Conservation (phyloP, 495 filamentous ascomycete species). For the Wilcoxina mikolae region DNA sequence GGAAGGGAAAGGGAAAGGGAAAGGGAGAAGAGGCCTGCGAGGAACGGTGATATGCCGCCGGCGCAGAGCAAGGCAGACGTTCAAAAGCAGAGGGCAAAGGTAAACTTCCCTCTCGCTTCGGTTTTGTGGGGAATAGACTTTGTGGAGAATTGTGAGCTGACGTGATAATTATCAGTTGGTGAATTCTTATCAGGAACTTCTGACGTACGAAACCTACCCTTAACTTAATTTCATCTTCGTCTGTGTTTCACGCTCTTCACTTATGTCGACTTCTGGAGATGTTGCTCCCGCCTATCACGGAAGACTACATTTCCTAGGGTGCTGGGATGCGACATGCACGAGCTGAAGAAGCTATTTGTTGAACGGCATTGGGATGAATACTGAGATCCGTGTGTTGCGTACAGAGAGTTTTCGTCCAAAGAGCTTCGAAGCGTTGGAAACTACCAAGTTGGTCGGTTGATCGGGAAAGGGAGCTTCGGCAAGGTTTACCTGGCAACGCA, state of each 20-base stretch:
- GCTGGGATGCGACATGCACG: not conserved
- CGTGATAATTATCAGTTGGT: slow-evolving; percentile 53
- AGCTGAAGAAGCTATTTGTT: slow-evolving; percentile 17
- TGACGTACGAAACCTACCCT: slow-evolving; percentile 51
- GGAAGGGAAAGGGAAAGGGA: slow-evolving; percentile 7
- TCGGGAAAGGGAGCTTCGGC: slow-evolving; percentile 94
- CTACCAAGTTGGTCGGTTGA: slow-evolving; percentile 77
- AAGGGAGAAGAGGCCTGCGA: not conserved
- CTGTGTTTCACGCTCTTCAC: slow-evolving; percentile 12
- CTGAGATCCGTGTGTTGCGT: slow-evolving; percentile 8
- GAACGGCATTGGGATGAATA: not conserved
- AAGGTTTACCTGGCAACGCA: slow-evolving; percentile 95
- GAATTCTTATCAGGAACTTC: slow-evolving; percentile 86
- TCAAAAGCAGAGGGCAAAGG: slow-evolving; percentile 88
- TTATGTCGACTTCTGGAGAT: not conserved
- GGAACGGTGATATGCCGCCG: slow-evolving; percentile 26
- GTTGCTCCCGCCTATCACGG: not conserved
- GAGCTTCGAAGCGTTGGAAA: slow-evolving; percentile 87
- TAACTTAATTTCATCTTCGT: not conserved
- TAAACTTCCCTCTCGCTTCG: slow-evolving; percentile 30
- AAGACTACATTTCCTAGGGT: not conserved
- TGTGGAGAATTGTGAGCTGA: not conserved
- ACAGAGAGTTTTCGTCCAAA: slow-evolving; percentile 83
- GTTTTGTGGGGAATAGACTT: not conserved
- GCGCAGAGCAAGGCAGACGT: slow-evolving; percentile 66